phyloP scores from a whole-genome alignment of 768 basidiomycete genomes.

The Albatrellus ellisii region DNA sequence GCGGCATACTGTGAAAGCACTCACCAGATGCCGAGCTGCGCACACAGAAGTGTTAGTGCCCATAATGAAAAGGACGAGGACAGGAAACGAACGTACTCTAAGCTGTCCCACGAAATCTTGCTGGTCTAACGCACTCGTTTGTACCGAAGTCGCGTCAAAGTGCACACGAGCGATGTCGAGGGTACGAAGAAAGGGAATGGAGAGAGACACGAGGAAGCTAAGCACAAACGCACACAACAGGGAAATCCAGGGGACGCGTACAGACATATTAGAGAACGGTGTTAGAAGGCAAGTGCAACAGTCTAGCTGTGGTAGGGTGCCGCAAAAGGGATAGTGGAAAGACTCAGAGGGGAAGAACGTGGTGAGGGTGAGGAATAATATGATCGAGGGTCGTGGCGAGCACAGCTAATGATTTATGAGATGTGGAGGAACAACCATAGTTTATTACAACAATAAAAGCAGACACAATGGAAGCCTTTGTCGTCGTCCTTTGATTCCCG shows the following conservation, averaged over 20 bases:
- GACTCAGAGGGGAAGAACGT: not conserved
- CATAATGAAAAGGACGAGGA: not conserved
- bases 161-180: slow-evolving; percentile 54
- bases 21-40: slow-evolving; percentile 63
- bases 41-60: slow-evolving; percentile 3
- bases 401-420: too few species aligned
- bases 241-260: slow-evolving; percentile 51
- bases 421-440: too few species aligned
- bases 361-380: not conserved
- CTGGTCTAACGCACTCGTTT: slow-evolving; percentile 12
- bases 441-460: too few species aligned
- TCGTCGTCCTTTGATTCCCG: too few species aligned
- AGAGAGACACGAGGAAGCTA: slow-evolving; percentile 55
- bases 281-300: not conserved
- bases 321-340: too few species aligned
- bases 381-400: too few species aligned
- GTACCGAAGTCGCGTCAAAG: slow-evolving; percentile 21
- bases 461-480: too few species aligned
- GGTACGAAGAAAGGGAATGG: slow-evolving; percentile 52
- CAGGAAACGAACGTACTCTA: slow-evolving; percentile 10
- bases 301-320: not conserved
- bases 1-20: slow-evolving; percentile 6
- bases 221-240: slow-evolving; percentile 52
- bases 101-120: slow-evolving; percentile 40
- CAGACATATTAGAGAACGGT: slow-evolving; percentile 20